Conservation (phyloP, 129 eudicot genomes). For the Kitagawia praeruptora region DNA sequence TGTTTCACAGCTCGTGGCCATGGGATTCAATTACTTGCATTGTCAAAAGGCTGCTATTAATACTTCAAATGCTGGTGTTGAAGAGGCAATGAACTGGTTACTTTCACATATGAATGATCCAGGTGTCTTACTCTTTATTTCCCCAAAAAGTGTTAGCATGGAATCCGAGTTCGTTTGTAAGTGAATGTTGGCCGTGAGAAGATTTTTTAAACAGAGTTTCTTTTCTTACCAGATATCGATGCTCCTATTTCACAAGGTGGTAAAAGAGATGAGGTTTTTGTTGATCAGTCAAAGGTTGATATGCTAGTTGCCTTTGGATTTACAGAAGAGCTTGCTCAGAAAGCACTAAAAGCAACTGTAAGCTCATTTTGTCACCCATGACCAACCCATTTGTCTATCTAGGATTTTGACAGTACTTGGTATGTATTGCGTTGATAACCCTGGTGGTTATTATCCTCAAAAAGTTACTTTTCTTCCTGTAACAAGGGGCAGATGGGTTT, state of each 20-base stretch:
- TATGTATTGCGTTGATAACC: background rate
- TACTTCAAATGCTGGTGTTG: slow-evolving; percentile 71
- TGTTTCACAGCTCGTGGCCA: slow-evolving; percentile 70
- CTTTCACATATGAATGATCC: slow-evolving; percentile 89
- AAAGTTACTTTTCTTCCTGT: background rate
- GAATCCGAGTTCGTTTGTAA: background rate
- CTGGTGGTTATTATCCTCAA: background rate
- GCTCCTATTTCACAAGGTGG: slow-evolving; percentile 58
- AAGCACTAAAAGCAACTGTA: slow-evolving; percentile 86
- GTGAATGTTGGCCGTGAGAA: background rate
- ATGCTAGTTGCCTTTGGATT: slow-evolving; percentile 77
- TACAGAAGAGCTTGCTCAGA: slow-evolving; percentile 67
- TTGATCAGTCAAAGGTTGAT: slow-evolving; percentile 71
- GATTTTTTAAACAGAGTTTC: background rate
- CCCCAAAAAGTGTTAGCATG: background rate
- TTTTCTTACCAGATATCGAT: slow-evolving; percentile 57
- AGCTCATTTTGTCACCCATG: background rate
- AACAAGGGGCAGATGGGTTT: background rate
- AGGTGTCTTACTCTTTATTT: slow-evolving; percentile 30
- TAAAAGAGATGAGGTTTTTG: slow-evolving; percentile 21
- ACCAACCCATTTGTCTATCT: background rate
- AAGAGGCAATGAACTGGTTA: slow-evolving; percentile 95
- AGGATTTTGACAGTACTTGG: background rate
- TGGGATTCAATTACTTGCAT: slow-evolving; percentile 70
- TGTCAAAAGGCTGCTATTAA: slow-evolving; percentile 93